Base-by-base conservation (phyloP, 768 basidiomycete species). In the Boletus pseudo-olivaceus region DNA sequence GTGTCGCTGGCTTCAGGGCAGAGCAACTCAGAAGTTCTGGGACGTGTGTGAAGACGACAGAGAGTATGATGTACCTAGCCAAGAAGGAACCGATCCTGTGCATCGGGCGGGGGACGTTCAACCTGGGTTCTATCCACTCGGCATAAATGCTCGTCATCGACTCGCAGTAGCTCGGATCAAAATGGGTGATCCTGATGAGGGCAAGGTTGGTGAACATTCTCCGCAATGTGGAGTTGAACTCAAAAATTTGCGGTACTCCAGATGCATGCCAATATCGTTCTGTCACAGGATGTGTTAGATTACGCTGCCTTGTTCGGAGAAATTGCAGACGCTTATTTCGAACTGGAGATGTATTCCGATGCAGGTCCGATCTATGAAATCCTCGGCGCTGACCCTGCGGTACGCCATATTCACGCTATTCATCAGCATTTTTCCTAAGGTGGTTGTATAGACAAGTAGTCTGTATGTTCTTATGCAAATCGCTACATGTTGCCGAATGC, bases 111-210 rank as follows among this genome's bases (percentile, higher is more conserved):
- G 47, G 11, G 47, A 37, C 26, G 47, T 48, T n/a, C 35, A 37
- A 26, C 26, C 47, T n/a, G 47, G 47, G 4, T 48, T n/a, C 47
- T 48, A 37, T 19, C 23, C 34, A n/a, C 26, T 48, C 6, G 34
- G 37, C 4, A 14, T 37, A 37, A 48, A 48, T 57, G 82, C 94
- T 1, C 74, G 95, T 46, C 88, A 93, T 69, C 78, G 94, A 20
- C 72, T 98, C 3, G 92, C 90, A 0, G 75, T 96, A 10, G 82
- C 90, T 1, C 77, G 95, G 54, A 80, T 97, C 20, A 88, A 83
- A 67, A 78, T 88, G 73, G 88, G 89, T 0, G 83, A 94, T 53
- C 62, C 82, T 6, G 83, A 85, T 5, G 93, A 96, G 66, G 94
- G 88, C 9, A 85, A 85, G 76, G 94, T 93, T n/a, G 12, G 53